Evolutionary conservation across 1,284 basidiomycete species (phyloP).

Genomic region (Polyporus tsugae): DNA sequence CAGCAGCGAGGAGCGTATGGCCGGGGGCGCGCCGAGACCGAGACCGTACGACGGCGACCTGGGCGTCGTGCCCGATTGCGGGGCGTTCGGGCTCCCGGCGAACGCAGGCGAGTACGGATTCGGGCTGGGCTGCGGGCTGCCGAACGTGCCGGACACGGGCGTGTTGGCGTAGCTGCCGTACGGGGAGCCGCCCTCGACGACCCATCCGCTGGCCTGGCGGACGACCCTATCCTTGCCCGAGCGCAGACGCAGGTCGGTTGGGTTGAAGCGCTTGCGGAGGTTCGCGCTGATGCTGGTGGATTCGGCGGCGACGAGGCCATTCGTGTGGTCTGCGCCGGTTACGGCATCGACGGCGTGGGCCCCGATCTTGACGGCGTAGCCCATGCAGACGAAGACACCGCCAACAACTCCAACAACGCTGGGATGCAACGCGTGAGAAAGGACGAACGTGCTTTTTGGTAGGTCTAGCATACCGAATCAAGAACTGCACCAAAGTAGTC

Average conservation of each 20-base stretch:
- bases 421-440: conserved; percentile 6
- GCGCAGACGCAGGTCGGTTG: conserved; percentile 54
- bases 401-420: conserved; percentile 83
- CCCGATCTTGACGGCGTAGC: conserved; percentile 77
- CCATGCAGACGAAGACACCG: conserved; percentile 82
- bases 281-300: conserved; percentile 57
- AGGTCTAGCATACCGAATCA: conserved; percentile 72
- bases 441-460: neutral
- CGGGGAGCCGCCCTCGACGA: conserved; percentile 51
- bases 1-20: conserved; percentile 25
- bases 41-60: conserved; percentile 37
- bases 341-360: conserved; percentile 73
- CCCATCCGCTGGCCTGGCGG: conserved; percentile 54
- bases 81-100: conserved; percentile 39
- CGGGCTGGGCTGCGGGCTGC: conserved; percentile 40
- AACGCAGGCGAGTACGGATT: conserved; percentile 36
- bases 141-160: conserved; percentile 45
- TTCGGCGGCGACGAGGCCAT: conserved; percentile 70
- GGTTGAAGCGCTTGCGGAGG: conserved; percentile 55
- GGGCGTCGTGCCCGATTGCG: conserved; percentile 37
- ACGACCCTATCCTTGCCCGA: conserved; percentile 41
- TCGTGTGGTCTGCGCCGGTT: conserved; percentile 63
- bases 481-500: conserved; percentile 79
- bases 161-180: conserved; percentile 50
- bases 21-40: conserved; percentile 44